Percentiles rank a stretch among this genome's conserved stretches.
Evolutionary conservation across 2,329 filamentous ascomycete genomes (phyloP).

Genomic region (Helminthosporium solani): DNA sequence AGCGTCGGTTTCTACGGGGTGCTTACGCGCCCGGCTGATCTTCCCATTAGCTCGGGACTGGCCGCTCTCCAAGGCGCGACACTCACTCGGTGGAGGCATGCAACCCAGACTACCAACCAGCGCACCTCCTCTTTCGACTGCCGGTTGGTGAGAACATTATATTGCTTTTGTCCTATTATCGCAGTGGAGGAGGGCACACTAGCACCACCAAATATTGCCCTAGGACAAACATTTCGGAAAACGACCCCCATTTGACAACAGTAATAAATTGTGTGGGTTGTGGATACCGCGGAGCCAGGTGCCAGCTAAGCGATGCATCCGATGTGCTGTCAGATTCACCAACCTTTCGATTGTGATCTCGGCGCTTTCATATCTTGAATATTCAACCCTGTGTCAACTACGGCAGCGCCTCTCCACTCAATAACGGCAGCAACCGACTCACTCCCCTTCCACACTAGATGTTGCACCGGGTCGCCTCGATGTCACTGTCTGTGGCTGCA

Average conservation of each 20-base stretch:
- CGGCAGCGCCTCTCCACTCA: neutral
- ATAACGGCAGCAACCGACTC: neutral
- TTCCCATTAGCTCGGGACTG: constrained; percentile 38
- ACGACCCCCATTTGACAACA: constrained; percentile 3
- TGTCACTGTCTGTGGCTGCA: neutral
- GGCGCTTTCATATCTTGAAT: neutral
- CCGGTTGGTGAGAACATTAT: constrained; percentile 22
- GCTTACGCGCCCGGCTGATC: constrained; percentile 44
- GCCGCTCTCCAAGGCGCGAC: constrained; percentile 30
- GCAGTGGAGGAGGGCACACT: constrained; percentile 8
- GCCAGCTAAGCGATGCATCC: no score
- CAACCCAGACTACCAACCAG: constrained; percentile 18
- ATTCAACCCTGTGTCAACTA: neutral
- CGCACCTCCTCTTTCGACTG: constrained; percentile 28
- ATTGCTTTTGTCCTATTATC: constrained; percentile 20
- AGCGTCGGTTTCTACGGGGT: constrained; percentile 23
- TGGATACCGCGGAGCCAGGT: constrained; percentile 5
- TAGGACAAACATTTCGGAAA: constrained; percentile 1
- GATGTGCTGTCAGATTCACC: neutral
- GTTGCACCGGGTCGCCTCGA: constrained; percentile 1
- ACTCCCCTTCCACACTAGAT: neutral
- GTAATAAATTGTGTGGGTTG: constrained; percentile 4
- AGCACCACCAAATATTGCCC: constrained; percentile 7
- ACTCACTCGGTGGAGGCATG: constrained; percentile 25
- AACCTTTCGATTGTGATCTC: constrained; percentile 3